Conservation (phyloP, 768 basidiomycete genomes). For the Suillus paluster region DNA sequence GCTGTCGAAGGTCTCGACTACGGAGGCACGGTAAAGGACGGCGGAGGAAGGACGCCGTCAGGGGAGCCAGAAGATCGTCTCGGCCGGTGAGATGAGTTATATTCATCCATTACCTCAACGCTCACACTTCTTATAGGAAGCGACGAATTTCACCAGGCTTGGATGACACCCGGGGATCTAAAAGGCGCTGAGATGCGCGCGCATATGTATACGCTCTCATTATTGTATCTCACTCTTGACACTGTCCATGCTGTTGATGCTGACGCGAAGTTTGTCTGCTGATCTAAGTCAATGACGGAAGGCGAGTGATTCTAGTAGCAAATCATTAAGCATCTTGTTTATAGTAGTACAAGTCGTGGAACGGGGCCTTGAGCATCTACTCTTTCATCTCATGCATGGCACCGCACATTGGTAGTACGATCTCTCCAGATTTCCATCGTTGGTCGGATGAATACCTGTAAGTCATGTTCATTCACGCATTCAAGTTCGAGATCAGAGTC, state of each 20-base stretch:
- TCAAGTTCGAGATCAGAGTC: too few relatives aligned
- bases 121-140: slow-evolving; percentile 51
- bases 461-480: too few relatives aligned
- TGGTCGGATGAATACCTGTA: too few relatives aligned
- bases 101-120: slow-evolving; percentile 3
- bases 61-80: slow-evolving; percentile 73
- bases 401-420: too few relatives aligned
- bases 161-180: slow-evolving; percentile 70
- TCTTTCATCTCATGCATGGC: too few relatives aligned
- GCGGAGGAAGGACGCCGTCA: slow-evolving; percentile 55
- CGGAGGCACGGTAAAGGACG: slow-evolving; percentile 60
- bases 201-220: slow-evolving; percentile 29
- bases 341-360: too few relatives aligned
- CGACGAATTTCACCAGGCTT: slow-evolving; percentile 73
- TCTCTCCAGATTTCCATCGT: too few relatives aligned
- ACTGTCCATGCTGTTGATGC: slow-evolving; percentile 7
- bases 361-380: too few relatives aligned
- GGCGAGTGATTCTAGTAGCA: not conserved
- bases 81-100: slow-evolving; percentile 48
- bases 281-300: not conserved
- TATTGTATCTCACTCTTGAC: slow-evolving; percentile 31
- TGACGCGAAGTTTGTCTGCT: not conserved
- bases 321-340: not conserved
- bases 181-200: slow-evolving; percentile 63
- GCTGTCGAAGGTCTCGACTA: slow-evolving; percentile 91